Evolutionary conservation across 441 rosid species (phyloP).

Genomic region (Arabidopsis lyrata): DNA sequence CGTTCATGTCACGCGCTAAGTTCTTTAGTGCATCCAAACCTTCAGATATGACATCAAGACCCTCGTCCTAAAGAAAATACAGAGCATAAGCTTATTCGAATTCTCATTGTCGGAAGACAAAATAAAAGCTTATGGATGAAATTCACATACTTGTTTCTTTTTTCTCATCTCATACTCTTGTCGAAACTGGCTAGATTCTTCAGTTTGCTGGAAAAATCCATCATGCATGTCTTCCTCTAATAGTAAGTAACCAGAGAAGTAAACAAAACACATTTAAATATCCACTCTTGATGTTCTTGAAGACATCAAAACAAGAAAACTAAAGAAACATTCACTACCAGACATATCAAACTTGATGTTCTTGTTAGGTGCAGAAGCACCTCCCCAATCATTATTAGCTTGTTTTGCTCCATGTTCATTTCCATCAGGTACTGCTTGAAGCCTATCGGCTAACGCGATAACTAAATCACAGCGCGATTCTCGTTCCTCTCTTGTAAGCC

Average conservation of each 20-base stretch:
- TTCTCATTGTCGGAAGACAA: neutral
- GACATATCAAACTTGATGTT: conserved; percentile 64
- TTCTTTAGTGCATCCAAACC: conserved; percentile 63
- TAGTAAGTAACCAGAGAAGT: conserved; percentile 6
- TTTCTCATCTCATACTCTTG: conserved; percentile 67
- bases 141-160: conserved; percentile 62
- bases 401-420: conserved; percentile 41
- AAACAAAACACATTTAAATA: conserved; percentile 15
- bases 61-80: conserved; percentile 55
- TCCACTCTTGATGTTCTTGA: neutral
- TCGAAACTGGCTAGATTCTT: conserved; percentile 62
- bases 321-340: conserved; percentile 46
- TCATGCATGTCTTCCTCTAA: conserved; percentile 55
- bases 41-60: conserved; percentile 73
- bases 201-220: conserved; percentile 56
- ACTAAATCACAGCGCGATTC: conserved; percentile 59
- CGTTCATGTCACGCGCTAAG: conserved; percentile 68
- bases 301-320: neutral
- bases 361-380: conserved; percentile 52
- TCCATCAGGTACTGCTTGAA: conserved; percentile 64
- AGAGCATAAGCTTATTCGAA: neutral
- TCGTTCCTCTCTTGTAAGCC: conserved; percentile 61
- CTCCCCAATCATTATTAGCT: conserved; percentile 57
- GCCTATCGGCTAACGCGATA: conserved; percentile 56
- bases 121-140: conserved; percentile 12